Evolutionary conservation across 2,329 filamentous ascomycete genomes (phyloP).

Genomic region (Proliferodiscus dingleyae): DNA sequence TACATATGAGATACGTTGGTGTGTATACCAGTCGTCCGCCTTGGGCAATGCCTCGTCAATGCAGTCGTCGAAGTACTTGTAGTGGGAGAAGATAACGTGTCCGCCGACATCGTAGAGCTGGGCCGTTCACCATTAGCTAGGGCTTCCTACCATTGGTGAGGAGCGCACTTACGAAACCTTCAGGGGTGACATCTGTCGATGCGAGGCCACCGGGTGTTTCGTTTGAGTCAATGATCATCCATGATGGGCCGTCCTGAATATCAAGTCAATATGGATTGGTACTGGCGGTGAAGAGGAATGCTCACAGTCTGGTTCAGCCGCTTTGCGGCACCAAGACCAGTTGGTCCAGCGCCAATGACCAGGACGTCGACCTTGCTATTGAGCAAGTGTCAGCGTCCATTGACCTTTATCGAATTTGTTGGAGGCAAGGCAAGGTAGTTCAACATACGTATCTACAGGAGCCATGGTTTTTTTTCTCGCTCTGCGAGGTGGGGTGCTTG

Average conservation of each 20-base stretch:
- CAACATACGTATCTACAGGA: conserved; percentile 21
- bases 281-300: conserved; percentile 16
- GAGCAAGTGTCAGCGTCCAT: conserved; percentile 9
- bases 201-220: conserved; percentile 93
- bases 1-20: conserved; percentile 98
- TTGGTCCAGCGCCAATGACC: conserved; percentile 95
- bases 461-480: conserved; percentile 9
- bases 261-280: conserved; percentile 13
- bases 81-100: conserved; percentile 54
- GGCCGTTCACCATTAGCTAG: conserved; percentile 15
- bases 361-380: conserved; percentile 84
- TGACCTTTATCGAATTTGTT: not conserved
- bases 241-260: conserved; percentile 77
- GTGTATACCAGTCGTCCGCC: conserved; percentile 91
- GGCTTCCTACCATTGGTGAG: conserved; percentile 14
- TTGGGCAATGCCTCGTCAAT: conserved; percentile 94
- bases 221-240: conserved; percentile 91
- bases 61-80: conserved; percentile 99
- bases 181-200: conserved; percentile 88
- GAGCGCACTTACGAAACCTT: conserved; percentile 80
- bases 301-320: conserved; percentile 88
- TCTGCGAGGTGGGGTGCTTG: conserved; percentile 2
- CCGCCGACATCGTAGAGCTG: conserved; percentile 89
- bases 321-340: conserved; percentile 96
- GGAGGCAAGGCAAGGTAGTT: not conserved